These are phyloP conservation scores for Globisporangium takayamanum DNA, from an alignment of 352 stramenopile genomes.

Conservation along the genomic window DNA sequence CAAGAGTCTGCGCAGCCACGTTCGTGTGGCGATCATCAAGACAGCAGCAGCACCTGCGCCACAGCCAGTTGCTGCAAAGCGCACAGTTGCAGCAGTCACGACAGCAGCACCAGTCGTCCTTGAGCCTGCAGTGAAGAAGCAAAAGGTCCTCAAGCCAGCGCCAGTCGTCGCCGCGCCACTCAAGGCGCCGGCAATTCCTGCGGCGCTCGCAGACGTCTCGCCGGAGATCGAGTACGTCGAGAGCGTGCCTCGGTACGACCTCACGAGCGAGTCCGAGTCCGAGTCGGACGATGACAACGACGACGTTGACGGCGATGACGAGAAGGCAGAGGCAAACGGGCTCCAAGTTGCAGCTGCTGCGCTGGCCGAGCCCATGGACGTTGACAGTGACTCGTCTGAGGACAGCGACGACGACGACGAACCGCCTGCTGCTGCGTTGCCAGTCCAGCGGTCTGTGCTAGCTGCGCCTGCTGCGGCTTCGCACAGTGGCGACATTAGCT, in stretches of 20 bases:
- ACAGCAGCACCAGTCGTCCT: neutral
- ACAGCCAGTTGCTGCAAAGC: neutral
- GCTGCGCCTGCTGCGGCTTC: neutral
- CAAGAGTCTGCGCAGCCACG: constrained; percentile 57
- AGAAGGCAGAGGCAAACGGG: neutral
- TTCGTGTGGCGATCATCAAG: constrained; percentile 18
- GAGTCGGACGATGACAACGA: constrained; percentile 19
- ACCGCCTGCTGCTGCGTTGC: neutral
- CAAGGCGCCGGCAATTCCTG: neutral
- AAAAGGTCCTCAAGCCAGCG: constrained; percentile 9
- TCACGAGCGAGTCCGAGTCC: constrained; percentile 51
- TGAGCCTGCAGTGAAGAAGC: constrained; percentile 18
- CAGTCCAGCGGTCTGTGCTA: neutral
- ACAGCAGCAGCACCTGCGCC: neutral
- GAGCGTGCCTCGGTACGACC: constrained; percentile 47
- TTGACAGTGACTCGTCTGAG: constrained; percentile 1
- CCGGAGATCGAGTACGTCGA: constrained; percentile 31
- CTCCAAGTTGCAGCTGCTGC: no score
- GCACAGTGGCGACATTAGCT: constrained; percentile 19
- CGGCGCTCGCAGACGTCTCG: neutral
- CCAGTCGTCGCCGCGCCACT: neutral
- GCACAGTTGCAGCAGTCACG: neutral
- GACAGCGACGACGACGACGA: constrained; percentile 10
- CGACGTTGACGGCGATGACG: neutral
- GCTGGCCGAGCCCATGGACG: neutral